Evolutionary conservation across 495 filamentous ascomycete genomes (phyloP).

Genomic region (Aspergillus heteromorphus): DNA sequence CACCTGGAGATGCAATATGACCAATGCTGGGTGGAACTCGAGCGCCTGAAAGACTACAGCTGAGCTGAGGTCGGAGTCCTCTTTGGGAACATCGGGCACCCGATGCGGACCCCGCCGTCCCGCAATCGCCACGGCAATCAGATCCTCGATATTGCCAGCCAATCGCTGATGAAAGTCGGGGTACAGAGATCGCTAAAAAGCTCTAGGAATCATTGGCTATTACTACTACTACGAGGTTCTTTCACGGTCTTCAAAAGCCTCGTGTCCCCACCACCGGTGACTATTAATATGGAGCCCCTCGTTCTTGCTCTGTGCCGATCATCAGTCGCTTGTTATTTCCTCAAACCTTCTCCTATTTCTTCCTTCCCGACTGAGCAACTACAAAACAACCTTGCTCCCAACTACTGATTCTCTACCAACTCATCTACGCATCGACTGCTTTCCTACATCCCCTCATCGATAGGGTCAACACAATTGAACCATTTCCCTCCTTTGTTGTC

Average conservation of each 20-base stretch:
- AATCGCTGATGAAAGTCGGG: no score
- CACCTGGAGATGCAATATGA: constrained; percentile 19
- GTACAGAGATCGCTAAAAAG: no score
- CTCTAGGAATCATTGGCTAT: no score
- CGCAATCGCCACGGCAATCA: no score
- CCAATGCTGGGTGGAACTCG: constrained; percentile 6
- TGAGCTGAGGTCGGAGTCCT: neutral
- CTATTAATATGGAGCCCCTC: neutral
- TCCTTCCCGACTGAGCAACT: neutral
- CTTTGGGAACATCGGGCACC: neutral
- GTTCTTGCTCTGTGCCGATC: neutral
- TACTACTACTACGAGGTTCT: neutral
- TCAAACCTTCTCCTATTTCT: neutral
- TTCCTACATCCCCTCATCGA: neutral
- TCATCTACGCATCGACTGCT: no score
- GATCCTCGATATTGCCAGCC: no score
- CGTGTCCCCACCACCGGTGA: neutral
- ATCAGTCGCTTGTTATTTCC: neutral
- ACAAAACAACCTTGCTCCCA: no score
- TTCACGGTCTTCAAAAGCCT: neutral
- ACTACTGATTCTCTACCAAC: no score
- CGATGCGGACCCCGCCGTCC: neutral
- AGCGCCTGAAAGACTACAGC: neutral
- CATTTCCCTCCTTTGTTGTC: neutral
- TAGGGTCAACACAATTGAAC: no score